These are phyloP conservation scores for Lindgomyces ingoldianus DNA, from an alignment of 495 filamentous ascomycete genomes.

Conservation along the genomic window DNA sequence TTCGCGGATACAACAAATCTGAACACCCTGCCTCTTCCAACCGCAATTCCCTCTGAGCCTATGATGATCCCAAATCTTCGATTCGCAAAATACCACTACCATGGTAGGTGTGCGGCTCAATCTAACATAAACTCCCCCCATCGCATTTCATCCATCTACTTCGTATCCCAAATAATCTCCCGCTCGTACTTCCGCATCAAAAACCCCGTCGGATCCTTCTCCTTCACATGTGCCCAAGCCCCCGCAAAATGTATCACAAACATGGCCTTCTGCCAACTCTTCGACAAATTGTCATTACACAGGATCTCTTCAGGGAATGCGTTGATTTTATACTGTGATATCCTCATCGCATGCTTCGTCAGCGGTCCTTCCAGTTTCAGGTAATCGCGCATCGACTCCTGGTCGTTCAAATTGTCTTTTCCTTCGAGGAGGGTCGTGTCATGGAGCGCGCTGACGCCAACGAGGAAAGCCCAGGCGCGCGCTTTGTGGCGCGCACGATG, in stretches of 20 bases:
- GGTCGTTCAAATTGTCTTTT: conserved; percentile 25
- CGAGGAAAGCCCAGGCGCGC: conserved; percentile 32
- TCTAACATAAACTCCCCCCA: too few species aligned
- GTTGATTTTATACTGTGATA: conserved; percentile 36
- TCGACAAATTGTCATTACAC: conserved; percentile 28
- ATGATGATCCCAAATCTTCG: too few species aligned
- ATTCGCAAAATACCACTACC: too few species aligned
- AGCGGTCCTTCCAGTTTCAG: conserved; percentile 2
- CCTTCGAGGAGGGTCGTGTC: conserved; percentile 11
- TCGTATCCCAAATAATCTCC: conserved; percentile 15
- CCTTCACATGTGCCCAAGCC: conserved; percentile 40
- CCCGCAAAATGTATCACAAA: conserved; percentile 41
- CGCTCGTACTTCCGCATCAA: conserved; percentile 28
- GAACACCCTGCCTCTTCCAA: too few species aligned
- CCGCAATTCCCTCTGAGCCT: too few species aligned
- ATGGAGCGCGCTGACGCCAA: conserved; percentile 21
- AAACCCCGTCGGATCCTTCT: conserved; percentile 23
- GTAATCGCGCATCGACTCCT: conserved; percentile 38
- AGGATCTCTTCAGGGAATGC: conserved; percentile 36
- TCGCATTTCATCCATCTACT: too few species aligned
- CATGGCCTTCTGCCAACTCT: conserved; percentile 28
- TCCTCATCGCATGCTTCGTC: conserved; percentile 14
- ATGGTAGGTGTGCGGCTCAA: too few species aligned
- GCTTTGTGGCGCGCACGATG: conserved; percentile 26
- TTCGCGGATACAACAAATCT: too few species aligned